Base-by-base conservation (phyloP, 2,329 filamentous ascomycete genomes). In the Claviceps maximensis region DNA sequence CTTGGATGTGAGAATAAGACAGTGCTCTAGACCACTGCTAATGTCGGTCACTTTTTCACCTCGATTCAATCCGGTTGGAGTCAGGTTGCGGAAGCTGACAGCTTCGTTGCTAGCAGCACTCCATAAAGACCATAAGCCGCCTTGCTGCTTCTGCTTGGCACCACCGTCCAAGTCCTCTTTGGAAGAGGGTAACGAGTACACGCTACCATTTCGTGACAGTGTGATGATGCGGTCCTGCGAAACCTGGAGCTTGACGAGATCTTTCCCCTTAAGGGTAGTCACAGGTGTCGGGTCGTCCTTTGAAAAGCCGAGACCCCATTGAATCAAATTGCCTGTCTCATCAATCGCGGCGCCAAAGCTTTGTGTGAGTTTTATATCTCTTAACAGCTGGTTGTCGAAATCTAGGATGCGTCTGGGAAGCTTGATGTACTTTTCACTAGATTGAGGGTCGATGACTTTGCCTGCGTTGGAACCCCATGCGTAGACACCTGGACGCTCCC, bases 381-480 rank as follows among this genome's bases (percentile, higher is more conserved):
- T 79, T 44, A 98, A 73, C 17, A 96, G 68, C 67, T 88, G 80
- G 31, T 85, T 86, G 62, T 97, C 83, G 62, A 98, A 97, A 67
- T 84, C 93, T 0, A 77, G 60, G 62, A 97, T 82, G 55, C 89
- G 78, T 54, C 84, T 76, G 15, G 93, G 90, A 1, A 79, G 82
- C 71, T 95, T 96, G 65, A 97, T 75, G 57, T 84, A 78, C 31
- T 74, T 72, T 52, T 95, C 89, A 50, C 84, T 77, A 9, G 86
- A 91, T 57, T 86, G 83, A 1, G 90, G 89, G 44, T 90, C 89
- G 40, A 87, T 87, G n/a, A 95, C 90, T 60, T 79, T 79, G 55
- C 89, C 88, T 17, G 74, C 73, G 62, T 98, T 98, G 19, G 86
- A 89, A 0, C 93, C 93, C 91, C 93, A 98, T 5, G 86, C 82